phyloP scores from a whole-genome alignment of 345 rosid species.

The Brassica cretica region DNA sequence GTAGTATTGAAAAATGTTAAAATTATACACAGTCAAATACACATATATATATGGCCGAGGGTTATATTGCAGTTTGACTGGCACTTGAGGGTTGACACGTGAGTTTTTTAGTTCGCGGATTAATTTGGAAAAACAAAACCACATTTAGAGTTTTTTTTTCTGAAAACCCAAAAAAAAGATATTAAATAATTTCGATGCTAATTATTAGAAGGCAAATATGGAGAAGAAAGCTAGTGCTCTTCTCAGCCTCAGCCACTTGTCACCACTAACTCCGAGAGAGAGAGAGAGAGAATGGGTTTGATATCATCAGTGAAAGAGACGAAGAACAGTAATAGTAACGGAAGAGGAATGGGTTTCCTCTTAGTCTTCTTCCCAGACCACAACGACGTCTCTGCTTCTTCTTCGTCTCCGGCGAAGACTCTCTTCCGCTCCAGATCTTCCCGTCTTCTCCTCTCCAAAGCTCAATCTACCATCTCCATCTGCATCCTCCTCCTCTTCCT shows the following conservation, averaged over 20 bases:
- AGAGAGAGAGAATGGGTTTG: conserved; percentile 28
- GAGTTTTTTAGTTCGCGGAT: too few species aligned
- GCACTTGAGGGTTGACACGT: too few species aligned
- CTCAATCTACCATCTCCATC: conserved; percentile 82
- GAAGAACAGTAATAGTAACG: conserved; percentile 8
- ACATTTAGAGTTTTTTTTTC: too few species aligned
- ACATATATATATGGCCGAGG: too few species aligned
- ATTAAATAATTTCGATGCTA: not conserved
- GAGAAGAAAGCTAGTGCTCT: conserved; percentile 9
- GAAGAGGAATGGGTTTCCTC: conserved; percentile 66
- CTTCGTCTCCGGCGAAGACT: conserved; percentile 38
- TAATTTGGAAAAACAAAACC: too few species aligned
- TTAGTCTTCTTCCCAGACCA: conserved; percentile 82
- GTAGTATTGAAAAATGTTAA: too few species aligned
- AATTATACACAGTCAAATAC: too few species aligned
- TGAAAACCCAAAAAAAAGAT: too few species aligned
- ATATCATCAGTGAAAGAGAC: conserved; percentile 37
- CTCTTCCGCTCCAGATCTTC: conserved; percentile 48
- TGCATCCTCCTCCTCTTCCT: conserved; percentile 66
- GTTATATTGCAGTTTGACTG: too few species aligned
- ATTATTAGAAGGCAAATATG: not conserved
- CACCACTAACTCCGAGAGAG: conserved; percentile 21
- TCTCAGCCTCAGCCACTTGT: conserved; percentile 12
- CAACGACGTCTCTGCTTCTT: not conserved
- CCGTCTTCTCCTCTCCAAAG: conserved; percentile 52